Base-by-base conservation (phyloP, 129 eudicot species). In the Chrysanthemum makinoi region DNA sequence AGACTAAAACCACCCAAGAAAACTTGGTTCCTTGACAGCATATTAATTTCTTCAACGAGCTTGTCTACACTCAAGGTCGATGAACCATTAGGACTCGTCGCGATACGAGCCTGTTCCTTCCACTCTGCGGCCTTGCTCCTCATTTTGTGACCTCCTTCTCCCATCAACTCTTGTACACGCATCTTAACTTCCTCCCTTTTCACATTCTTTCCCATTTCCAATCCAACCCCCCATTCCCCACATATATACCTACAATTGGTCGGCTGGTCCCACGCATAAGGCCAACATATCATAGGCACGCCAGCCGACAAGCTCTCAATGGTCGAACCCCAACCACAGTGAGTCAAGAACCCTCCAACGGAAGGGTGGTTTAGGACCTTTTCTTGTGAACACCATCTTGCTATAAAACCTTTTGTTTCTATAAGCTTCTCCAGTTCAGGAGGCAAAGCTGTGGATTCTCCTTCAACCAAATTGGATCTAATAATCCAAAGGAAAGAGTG, bases 371-470 rank as follows among this genome's bases (percentile, higher is more conserved):
- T 75, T 26, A 59, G 6, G 35, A 73, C 74, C 61, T 76, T 19
- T 67, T 68, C 80, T 3, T 76, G 74, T 48, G 74, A 13, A 18
- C 69, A 76, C 83, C 75, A 79, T 6, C 52, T 57, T 50, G 75
- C 20, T 26, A 73, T 65, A 18, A 79, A 73, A 16, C 78, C 71
- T 72, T 62, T 57, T 16, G n/a, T 5, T 57, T 57, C 47, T 3
- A 62, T 65, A 53, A 13, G 20, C 3, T 64, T 30, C 30, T 70
- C 46, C 17, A 78, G 10, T 51, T 78, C 73, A 11, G 46, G 54
- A 30, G 82, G 74, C 65, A 65, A 54, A 8, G 18, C 59, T 12
- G 49, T 6, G 0, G 73, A 30, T 30, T 72, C 74, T 2, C 69
- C 68, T 0, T 13, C 19, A 1, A 70, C 11, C 33, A 62, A 10